These are phyloP conservation scores for Fusarium nurragi DNA, from an alignment of 2,329 filamentous ascomycete genomes.

Conservation along the genomic window DNA sequence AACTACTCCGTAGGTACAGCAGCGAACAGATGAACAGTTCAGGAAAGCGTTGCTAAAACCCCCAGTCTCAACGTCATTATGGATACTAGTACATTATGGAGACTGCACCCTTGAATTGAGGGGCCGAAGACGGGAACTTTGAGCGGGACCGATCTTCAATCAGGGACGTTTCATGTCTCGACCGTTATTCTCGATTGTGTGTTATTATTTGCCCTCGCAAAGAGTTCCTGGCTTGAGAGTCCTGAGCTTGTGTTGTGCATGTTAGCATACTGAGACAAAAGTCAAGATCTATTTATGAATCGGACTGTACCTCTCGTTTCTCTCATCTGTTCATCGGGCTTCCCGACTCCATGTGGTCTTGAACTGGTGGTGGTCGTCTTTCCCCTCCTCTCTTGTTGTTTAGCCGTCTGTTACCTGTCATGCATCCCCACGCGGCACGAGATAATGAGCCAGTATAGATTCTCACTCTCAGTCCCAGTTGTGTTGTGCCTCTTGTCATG, in stretches of 20 bases:
- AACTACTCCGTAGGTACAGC: neutral
- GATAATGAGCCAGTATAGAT: too few relatives aligned
- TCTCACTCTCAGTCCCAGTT: too few relatives aligned
- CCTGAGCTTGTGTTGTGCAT: neutral
- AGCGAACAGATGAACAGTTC: neutral
- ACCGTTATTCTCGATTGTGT: slow-evolving; percentile 14
- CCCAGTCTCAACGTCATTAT: slow-evolving; percentile 40
- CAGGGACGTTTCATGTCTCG: slow-evolving; percentile 29
- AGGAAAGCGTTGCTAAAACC: slow-evolving; percentile 12
- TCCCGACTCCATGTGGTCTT: slow-evolving; percentile 34
- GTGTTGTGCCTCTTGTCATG: neutral
- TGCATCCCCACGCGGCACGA: neutral
- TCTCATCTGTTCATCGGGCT: slow-evolving; percentile 24
- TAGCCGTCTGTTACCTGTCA: neutral
- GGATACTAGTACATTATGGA: slow-evolving; percentile 23
- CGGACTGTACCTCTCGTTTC: neutral
- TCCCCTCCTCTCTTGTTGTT: neutral
- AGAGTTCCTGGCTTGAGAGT: too few relatives aligned
- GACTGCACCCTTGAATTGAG: neutral
- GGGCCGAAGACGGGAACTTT: neutral
- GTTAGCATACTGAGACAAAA: neutral
- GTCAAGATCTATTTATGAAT: neutral
- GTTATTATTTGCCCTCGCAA: neutral
- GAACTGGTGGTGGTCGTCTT: slow-evolving; percentile 2
- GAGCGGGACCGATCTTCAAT: slow-evolving; percentile 39